Percentiles rank a stretch among this genome's conserved stretches.
These are phyloP conservation scores for Trypanosoma caninum DNA, from an alignment of 208 protist genomes.

Conservation along the genomic window DNA sequence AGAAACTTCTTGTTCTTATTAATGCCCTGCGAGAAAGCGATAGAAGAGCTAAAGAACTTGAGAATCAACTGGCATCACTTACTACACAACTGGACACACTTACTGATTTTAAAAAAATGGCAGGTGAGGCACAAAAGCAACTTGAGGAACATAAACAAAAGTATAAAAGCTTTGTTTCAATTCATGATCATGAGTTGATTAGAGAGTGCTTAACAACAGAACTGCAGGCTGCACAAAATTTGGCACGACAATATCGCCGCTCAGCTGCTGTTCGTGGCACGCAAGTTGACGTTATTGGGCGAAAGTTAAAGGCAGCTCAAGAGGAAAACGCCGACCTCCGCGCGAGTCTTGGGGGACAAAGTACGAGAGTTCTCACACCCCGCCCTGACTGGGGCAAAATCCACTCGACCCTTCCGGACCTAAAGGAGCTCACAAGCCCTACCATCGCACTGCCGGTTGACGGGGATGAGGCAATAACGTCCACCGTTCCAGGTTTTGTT, in stretches of 20 bases:
- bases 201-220: conserved; percentile 65
- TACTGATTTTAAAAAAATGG: conserved; percentile 73
- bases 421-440: conserved; percentile 17
- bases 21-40: conserved; percentile 74
- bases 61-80: conserved; percentile 37
- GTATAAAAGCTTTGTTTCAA: conserved; percentile 62
- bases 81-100: conserved; percentile 61
- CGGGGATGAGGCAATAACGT: conserved; percentile 27
- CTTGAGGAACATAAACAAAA: conserved; percentile 63
- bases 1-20: conserved; percentile 80
- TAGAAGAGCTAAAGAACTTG: conserved; percentile 57
- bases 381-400: conserved; percentile 62
- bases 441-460: conserved; percentile 19
- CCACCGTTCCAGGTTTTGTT: conserved; percentile 34
- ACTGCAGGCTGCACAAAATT: conserved; percentile 40
- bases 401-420: conserved; percentile 34
- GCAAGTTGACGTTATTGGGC: conserved; percentile 70
- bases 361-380: conserved; percentile 47
- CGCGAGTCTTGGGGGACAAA: not conserved
- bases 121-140: conserved; percentile 72
- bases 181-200: conserved; percentile 61
- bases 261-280: conserved; percentile 72
- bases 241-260: conserved; percentile 60
- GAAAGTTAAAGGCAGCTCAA: conserved; percentile 49
- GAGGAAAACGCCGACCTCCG: conserved; percentile 31